Conservation (phyloP, 768 basidiomycete species). For the Paxillus involutus region DNA sequence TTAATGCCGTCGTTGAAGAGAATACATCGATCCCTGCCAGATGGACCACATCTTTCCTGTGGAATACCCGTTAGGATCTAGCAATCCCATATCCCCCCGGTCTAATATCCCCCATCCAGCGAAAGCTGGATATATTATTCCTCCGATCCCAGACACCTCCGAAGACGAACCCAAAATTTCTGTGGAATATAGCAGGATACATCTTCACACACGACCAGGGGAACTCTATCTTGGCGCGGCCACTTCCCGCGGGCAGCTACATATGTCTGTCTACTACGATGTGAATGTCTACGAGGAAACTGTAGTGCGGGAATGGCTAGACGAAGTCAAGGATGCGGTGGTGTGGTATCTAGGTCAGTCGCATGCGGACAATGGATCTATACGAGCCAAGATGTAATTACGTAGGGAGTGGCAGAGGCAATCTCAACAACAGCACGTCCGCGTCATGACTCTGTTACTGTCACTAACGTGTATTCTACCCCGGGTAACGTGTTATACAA, state of each 20-base stretch:
- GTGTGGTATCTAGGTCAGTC: conserved; percentile 30
- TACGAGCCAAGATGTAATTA: no score
- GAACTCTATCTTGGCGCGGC: no score
- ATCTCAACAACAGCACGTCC: no score
- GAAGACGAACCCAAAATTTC: no score
- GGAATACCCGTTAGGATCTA: conserved; percentile 33
- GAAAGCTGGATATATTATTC: conserved; percentile 7
- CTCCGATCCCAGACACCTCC: conserved; percentile 3
- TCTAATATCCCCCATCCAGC: conserved; percentile 13
- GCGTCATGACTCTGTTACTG: no score
- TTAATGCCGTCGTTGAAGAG: conserved; percentile 25
- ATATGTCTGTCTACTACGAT: conserved; percentile 39
- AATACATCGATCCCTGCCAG: conserved; percentile 28
- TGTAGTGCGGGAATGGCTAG: conserved; percentile 47
- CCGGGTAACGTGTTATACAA: no score
- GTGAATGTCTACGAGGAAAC: conserved; percentile 39
- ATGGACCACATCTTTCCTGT: conserved; percentile 34
- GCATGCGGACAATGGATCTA: neutral
- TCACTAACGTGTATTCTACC: no score
- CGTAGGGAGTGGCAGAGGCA: no score
- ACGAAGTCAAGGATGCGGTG: conserved; percentile 38
- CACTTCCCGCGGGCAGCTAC: conserved; percentile 29
- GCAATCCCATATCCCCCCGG: conserved; percentile 21
- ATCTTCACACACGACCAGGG: no score
- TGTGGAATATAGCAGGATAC: no score